Conservation (phyloP, 768 basidiomycete genomes). For the Paxillus ammoniavirescens region DNA sequence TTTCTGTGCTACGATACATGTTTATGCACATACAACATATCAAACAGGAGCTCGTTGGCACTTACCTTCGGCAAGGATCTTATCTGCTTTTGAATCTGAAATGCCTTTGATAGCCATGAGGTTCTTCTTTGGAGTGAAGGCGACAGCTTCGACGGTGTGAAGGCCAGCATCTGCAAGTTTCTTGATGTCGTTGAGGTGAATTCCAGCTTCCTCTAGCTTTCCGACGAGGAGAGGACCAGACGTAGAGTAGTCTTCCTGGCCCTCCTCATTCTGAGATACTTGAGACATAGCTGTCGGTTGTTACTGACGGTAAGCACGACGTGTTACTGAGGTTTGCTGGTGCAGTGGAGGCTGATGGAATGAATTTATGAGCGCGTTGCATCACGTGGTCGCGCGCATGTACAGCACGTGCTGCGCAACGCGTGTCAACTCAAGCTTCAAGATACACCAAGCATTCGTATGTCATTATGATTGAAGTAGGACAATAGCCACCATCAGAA, state of each 20-base stretch:
- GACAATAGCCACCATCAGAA: not conserved
- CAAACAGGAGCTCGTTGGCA: not conserved
- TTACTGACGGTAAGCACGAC: not conserved
- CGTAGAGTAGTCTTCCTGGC: conserved; percentile 50
- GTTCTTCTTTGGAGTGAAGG: conserved; percentile 94
- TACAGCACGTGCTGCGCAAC: conserved; percentile 3
- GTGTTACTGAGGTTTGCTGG: not conserved
- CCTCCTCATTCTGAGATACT: conserved; percentile 49
- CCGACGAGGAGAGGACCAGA: conserved; percentile 82
- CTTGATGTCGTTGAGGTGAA: conserved; percentile 88
- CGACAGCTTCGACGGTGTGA: conserved; percentile 93
- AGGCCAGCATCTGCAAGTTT: conserved; percentile 91
- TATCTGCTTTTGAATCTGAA: conserved; percentile 95
- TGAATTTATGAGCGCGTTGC: conserved; percentile 19
- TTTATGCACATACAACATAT: conserved; percentile 3
- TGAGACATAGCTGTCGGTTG: conserved; percentile 38
- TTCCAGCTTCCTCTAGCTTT: conserved; percentile 87
- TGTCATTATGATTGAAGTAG: too few relatives aligned
- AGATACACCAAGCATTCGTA: too few relatives aligned
- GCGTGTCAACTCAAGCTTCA: not conserved
- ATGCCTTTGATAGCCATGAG: conserved; percentile 93
- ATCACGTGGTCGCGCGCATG: conserved; percentile 31
- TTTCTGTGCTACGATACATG: conserved; percentile 68
- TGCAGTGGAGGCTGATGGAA: not conserved
- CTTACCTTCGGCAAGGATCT: conserved; percentile 88